A percentile compares a stretch with the other conserved stretches of the same genome.
These are phyloP conservation scores for Flagelloscypha sp. DNA, from an alignment of 768 basidiomycete genomes.

Conservation along the genomic window DNA sequence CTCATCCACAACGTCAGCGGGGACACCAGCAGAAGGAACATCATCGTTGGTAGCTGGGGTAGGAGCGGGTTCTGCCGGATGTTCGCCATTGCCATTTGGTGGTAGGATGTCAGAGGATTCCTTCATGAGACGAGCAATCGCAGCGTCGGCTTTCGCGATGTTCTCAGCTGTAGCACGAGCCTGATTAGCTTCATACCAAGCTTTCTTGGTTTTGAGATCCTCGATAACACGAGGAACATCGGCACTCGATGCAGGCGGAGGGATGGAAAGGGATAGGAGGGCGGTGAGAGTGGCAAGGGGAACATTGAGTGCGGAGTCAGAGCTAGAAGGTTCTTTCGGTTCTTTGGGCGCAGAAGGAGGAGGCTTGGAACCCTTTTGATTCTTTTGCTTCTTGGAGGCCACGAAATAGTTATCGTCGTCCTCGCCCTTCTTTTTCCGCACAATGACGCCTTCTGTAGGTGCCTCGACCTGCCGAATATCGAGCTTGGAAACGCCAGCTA, in stretches of 20 bases:
- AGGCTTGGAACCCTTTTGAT: constrained; percentile 47
- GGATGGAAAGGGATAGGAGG: constrained; percentile 80
- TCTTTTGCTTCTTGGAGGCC: constrained; percentile 60
- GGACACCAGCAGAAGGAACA: constrained; percentile 21
- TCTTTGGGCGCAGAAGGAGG: constrained; percentile 27
- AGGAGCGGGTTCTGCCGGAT: constrained; percentile 35
- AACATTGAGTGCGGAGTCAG: constrained; percentile 48
- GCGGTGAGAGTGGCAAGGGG: constrained; percentile 84
- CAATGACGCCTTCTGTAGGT: constrained; percentile 57
- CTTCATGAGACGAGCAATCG: constrained; percentile 56
- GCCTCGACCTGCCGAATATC: constrained; percentile 81
- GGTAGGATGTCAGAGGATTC: constrained; percentile 25
- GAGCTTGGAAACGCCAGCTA: constrained; percentile 67
- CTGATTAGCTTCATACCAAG: constrained; percentile 93
- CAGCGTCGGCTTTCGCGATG: constrained; percentile 69
- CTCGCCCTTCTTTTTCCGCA: constrained; percentile 88
- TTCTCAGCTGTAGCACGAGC: constrained; percentile 70
- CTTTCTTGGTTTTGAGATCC: constrained; percentile 88
- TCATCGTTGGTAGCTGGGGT: constrained; percentile 31
- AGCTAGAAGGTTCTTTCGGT: constrained; percentile 12
- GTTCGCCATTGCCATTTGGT: constrained; percentile 32
- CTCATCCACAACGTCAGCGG: constrained; percentile 32
- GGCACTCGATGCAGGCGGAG: constrained; percentile 67
- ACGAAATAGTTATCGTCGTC: constrained; percentile 78
- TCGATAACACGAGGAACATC: constrained; percentile 82